phyloP scores from a whole-genome alignment of 805 yeast species.

The Candida suzukii region DNA sequence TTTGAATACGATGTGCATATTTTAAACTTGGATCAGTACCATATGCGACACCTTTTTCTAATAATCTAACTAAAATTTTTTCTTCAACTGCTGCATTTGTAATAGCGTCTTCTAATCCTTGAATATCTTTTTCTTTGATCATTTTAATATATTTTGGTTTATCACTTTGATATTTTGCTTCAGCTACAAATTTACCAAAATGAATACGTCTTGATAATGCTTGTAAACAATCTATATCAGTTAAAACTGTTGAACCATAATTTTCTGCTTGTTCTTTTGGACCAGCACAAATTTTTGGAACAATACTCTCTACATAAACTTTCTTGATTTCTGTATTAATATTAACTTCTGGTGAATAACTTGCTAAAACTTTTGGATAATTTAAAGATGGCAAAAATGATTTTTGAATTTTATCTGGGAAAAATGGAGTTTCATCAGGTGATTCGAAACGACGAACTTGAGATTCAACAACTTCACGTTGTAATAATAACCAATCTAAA shows the following conservation, averaged over 20 bases:
- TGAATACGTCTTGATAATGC: conserved; percentile 88
- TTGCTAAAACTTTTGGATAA: conserved; percentile 74
- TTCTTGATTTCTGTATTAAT: conserved; percentile 64
- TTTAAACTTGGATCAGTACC: conserved; percentile 83
- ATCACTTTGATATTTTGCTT: conserved; percentile 76
- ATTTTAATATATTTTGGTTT: conserved; percentile 53
- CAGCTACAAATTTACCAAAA: conserved; percentile 97
- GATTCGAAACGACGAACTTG: conserved; percentile 87
- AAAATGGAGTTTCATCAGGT: conserved; percentile 91
- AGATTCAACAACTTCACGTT: conserved; percentile 68
- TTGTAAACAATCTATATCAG: conserved; percentile 85
- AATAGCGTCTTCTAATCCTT: conserved; percentile 72
- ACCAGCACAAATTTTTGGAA: conserved; percentile 63
- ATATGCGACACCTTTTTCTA: conserved; percentile 76
- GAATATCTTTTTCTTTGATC: conserved; percentile 57
- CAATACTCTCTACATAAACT: conserved; percentile 65
- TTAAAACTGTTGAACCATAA: conserved; percentile 75
- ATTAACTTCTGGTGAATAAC: conserved; percentile 66
- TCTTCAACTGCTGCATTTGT: conserved; percentile 86
- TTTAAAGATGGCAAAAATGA: conserved; percentile 72
- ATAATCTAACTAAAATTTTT: conserved; percentile 70
- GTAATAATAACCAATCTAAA: conserved; percentile 77
- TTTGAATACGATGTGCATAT: conserved; percentile 57
- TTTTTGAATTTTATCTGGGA: conserved; percentile 56
- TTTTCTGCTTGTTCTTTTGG: conserved; percentile 77